These are phyloP conservation scores for Crithidia brevicula DNA, from an alignment of 208 protist species.

Conservation along the genomic window DNA sequence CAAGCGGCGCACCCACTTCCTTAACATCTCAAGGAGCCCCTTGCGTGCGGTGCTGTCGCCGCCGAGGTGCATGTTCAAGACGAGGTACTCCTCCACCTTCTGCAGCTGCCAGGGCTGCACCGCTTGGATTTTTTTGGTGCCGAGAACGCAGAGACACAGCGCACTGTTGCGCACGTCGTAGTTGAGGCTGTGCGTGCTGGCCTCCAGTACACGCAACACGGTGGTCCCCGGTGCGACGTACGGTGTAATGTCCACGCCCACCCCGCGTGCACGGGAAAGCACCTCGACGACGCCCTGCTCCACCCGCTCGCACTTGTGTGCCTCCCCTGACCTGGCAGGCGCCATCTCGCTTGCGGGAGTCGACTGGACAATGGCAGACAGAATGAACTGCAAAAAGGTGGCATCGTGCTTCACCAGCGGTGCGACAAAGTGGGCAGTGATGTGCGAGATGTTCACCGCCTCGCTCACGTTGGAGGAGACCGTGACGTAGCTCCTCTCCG, in stretches of 20 bases:
- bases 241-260: constrained; percentile 60
- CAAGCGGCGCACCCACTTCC: constrained; percentile 77
- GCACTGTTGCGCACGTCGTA: constrained; percentile 74
- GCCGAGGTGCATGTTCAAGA: constrained; percentile 81
- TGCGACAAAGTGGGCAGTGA: constrained; percentile 77
- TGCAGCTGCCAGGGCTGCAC: constrained; percentile 69
- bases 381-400: constrained; percentile 24
- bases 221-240: constrained; percentile 47
- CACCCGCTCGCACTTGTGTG: constrained; percentile 30
- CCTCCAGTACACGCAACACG: constrained; percentile 46
- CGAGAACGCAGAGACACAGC: constrained; percentile 70
- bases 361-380: constrained; percentile 22
- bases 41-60: constrained; percentile 80
- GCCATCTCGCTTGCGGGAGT: not conserved
- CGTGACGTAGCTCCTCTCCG: constrained; percentile 46
- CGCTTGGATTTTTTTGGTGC: constrained; percentile 54
- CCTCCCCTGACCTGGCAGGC: not conserved
- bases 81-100: constrained; percentile 77
- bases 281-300: constrained; percentile 82
- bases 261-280: constrained; percentile 58
- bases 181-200: constrained; percentile 47
- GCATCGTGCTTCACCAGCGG: constrained; percentile 67
- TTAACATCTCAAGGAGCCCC: constrained; percentile 58
- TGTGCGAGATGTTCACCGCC: constrained; percentile 62
- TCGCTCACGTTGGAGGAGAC: constrained; percentile 54